Conservation (phyloP, 1,284 basidiomycete genomes). For the Ganoderma sinense region DNA sequence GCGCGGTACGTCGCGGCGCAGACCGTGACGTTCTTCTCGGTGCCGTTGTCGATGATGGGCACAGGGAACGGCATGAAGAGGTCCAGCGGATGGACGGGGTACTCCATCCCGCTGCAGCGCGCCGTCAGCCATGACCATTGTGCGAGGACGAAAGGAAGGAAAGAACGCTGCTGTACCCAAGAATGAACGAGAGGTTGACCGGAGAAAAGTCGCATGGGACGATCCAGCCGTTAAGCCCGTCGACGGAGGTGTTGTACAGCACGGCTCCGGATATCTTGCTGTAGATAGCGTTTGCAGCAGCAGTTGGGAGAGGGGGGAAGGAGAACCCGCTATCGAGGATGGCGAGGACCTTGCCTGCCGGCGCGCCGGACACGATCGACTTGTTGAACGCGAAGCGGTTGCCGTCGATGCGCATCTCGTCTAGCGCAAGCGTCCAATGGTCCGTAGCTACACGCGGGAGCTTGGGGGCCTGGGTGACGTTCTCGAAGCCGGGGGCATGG, state of each 20-base stretch:
- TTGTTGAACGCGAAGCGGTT: constrained; percentile 35
- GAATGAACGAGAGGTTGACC: constrained; percentile 34
- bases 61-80: background rate
- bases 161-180: constrained; percentile 34
- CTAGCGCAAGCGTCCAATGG: constrained; percentile 38
- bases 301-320: constrained; percentile 35
- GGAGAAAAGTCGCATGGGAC: constrained; percentile 35
- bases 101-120: constrained; percentile 5
- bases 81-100: constrained; percentile 12
- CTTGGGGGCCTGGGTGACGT: constrained; percentile 32
- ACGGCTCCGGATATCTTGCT: constrained; percentile 34
- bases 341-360: constrained; percentile 35
- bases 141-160: background rate
- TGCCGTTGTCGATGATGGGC: background rate
- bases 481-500: constrained; percentile 30
- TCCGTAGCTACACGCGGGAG: constrained; percentile 55
- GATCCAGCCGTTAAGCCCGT: constrained; percentile 29
- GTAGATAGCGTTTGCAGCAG: constrained; percentile 41
- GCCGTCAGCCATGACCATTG: background rate
- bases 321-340: constrained; percentile 43
- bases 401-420: constrained; percentile 39
- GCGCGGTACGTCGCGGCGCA: constrained; percentile 10
- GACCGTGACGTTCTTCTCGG: background rate
- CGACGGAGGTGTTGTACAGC: constrained; percentile 20
- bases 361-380: constrained; percentile 32